These are phyloP conservation scores for Brassica rapa DNA, from an alignment of 345 rosid species.

Conservation along the genomic window DNA sequence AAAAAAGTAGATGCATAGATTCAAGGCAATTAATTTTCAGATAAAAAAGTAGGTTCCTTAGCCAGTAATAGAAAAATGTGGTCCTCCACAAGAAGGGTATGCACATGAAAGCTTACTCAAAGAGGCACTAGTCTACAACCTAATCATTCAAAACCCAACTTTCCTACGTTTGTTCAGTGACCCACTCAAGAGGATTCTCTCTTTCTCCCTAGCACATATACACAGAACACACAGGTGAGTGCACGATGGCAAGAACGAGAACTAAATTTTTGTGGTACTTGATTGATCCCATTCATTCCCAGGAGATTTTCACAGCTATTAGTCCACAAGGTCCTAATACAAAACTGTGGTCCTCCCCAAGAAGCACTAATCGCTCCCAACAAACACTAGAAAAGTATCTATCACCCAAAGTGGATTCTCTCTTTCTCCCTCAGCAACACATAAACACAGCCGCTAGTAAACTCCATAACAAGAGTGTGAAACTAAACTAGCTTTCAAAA, in stretches of 20 bases:
- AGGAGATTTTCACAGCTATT: no score
- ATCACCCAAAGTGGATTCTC: no score
- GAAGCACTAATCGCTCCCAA: no score
- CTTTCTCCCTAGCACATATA: not conserved
- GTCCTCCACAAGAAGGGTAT: conserved; percentile 28
- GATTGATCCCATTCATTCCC: no score
- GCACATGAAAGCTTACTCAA: conserved; percentile 16
- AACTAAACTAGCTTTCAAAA: no score
- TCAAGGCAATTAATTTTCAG: not conserved
- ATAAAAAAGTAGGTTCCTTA: not conserved
- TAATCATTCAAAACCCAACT: conserved; percentile 4
- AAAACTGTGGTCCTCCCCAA: no score
- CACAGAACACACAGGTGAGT: not conserved
- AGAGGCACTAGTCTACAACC: conserved; percentile 9
- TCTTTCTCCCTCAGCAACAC: no score
- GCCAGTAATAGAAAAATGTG: conserved; percentile 5
- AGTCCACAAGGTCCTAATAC: no score
- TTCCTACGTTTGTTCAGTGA: conserved; percentile 12
- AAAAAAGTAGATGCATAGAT: not conserved
- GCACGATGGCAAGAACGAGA: not conserved
- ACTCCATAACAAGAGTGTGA: no score
- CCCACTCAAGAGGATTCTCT: not conserved
- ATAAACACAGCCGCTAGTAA: no score
- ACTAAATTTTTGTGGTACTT: not conserved
- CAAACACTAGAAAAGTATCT: no score